Evolutionary conservation across 257 asterid genomes (phyloP), one percentile per base, ranked within the genome.

Genomic region (Echites panduratus): DNA sequence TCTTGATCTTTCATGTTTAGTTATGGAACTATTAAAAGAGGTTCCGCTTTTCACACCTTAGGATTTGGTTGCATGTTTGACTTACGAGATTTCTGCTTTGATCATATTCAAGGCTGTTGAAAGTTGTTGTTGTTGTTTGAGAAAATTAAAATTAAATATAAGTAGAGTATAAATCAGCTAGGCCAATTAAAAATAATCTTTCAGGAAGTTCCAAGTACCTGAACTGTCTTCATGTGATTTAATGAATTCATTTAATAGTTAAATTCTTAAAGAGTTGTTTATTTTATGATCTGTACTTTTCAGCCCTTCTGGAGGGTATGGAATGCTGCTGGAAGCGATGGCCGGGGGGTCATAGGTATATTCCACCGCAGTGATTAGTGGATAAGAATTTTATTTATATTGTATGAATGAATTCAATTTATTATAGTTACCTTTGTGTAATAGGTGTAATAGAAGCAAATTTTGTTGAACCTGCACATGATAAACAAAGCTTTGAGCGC

Each of bases 261-360:
- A 11, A 6, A 53, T 44, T 38, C 27, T 27, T 61, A 24, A 65
- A 45, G 19, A 17, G 26, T 20, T 45, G 29, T 6, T 41, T 22
- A 67, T 24, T 44, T 19, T 3, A 44, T 7, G 5, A 13, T 29
- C 9, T 50, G 27, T 58, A 4, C 11, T 17, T 69, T n/a, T 45
- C 87, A 91, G 95, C 92, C 96, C 26, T 92, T 92, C 66, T 92
- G 96, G 96, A 88, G 98, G 76, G 90, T 88, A 26, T 92, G 96
- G 96, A 88, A 85, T 74, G 88, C 96, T 72, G 92, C 98, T 12
- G 96, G 98, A 65, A 92, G 96, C 72, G 86, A 87, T 79, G 98
- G 98, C 70, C 85, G 96, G 50, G 98, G 96, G 24, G 96, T 87
- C 45, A 78, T 92, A 78, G 96, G 93, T 85, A 84, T 48, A 26